Evolutionary conservation across 805 yeast genomes (phyloP).

Genomic region (Candida dajiaensis): DNA sequence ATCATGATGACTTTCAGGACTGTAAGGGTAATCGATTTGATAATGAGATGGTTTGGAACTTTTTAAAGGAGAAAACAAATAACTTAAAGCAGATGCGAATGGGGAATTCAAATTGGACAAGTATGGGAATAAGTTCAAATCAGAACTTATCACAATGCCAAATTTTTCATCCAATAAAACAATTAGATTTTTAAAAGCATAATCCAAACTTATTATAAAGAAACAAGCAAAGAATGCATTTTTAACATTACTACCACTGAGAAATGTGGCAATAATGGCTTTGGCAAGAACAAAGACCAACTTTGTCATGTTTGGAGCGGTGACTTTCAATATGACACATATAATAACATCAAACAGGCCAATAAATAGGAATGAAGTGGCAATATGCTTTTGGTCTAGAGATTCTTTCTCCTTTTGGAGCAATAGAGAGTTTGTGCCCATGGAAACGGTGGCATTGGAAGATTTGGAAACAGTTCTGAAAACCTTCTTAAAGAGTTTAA

Average conservation of each 20-base stretch:
- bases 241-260: conserved; percentile 16
- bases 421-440: neutral
- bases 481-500: conserved; percentile 9
- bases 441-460: neutral
- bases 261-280: conserved; percentile 16
- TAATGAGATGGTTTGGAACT: conserved; percentile 1
- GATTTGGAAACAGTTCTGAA: conserved; percentile 2
- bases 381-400: conserved; percentile 2
- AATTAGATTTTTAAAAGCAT: conserved; percentile 6
- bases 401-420: conserved; percentile 1
- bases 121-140: conserved; percentile 19
- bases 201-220: conserved; percentile 11
- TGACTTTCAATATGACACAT: conserved; percentile 12
- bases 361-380: conserved; percentile 13
- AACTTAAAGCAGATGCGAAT: neutral
- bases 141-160: conserved; percentile 5
- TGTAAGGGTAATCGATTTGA: neutral
- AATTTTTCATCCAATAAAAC: conserved; percentile 6
- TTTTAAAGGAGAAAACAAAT: neutral
- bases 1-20: neutral
- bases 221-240: conserved; percentile 8
- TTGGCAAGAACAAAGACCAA: conserved; percentile 19
- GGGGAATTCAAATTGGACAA: conserved; percentile 7
- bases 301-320: conserved; percentile 19
- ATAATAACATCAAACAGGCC: conserved; percentile 15